Conservation (phyloP, 1,284 basidiomycete genomes). For the Gymnopus androsaceus region DNA sequence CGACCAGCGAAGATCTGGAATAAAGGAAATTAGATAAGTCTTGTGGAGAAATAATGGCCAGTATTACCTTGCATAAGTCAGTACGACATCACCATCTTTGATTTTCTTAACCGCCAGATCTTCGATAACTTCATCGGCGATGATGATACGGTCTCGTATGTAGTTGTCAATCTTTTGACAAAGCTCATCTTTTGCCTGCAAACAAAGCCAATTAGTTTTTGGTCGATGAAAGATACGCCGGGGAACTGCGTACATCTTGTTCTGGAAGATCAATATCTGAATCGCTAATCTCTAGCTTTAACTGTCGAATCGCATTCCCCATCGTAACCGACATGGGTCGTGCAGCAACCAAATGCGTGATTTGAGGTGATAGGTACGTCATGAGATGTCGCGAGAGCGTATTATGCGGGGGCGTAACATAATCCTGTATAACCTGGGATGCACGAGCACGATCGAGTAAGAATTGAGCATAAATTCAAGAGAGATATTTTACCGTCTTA, state of each 20-base stretch:
- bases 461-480: slow-evolving; percentile 2
- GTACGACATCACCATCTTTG: slow-evolving; percentile 87
- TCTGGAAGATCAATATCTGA: slow-evolving; percentile 91
- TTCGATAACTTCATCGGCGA: slow-evolving; percentile 93
- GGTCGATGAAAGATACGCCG: background rate
- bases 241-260: slow-evolving; percentile 72
- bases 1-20: slow-evolving; percentile 87
- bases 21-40: slow-evolving; percentile 13
- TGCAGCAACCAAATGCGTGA: slow-evolving; percentile 84
- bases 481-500: slow-evolving; percentile 65
- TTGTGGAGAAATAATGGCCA: background rate
- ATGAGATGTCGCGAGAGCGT: slow-evolving; percentile 86
- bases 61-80: slow-evolving; percentile 85
- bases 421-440: slow-evolving; percentile 81
- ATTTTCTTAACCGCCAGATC: slow-evolving; percentile 91
- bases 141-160: slow-evolving; percentile 90
- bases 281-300: slow-evolving; percentile 95
- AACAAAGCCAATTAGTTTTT: background rate
- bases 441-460: slow-evolving; percentile 5
- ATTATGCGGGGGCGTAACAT: slow-evolving; percentile 79
- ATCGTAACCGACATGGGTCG: slow-evolving; percentile 94
- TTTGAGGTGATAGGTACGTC: slow-evolving; percentile 89
- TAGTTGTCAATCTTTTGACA: slow-evolving; percentile 91
- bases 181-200: slow-evolving; percentile 84
- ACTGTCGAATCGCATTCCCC: slow-evolving; percentile 91